Conservation (phyloP, 768 basidiomycete species). For the Boletus coccyginus region DNA sequence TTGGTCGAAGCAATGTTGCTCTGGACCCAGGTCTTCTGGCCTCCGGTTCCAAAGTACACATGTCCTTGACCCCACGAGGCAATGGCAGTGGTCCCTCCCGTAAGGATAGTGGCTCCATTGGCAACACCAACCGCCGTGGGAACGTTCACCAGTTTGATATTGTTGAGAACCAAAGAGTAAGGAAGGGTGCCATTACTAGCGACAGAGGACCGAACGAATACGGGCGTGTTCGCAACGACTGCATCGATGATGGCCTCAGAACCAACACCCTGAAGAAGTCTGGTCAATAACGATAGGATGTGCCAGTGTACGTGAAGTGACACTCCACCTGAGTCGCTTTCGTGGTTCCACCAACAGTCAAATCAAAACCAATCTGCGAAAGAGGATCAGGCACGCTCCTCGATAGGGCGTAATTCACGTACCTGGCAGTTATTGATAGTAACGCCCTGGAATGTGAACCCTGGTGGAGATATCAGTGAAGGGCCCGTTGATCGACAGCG, state of each 20-base stretch:
- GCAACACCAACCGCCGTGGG: slow-evolving; percentile 31
- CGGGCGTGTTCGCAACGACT: slow-evolving; percentile 41
- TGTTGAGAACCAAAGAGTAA: slow-evolving; percentile 36
- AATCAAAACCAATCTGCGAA: slow-evolving; percentile 43
- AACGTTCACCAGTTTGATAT: slow-evolving; percentile 35
- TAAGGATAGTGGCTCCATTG: slow-evolving; percentile 32
- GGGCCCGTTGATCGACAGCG: not conserved
- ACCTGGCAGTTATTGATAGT: slow-evolving; percentile 40
- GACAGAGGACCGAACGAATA: slow-evolving; percentile 41
- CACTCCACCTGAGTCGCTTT: slow-evolving; percentile 30
- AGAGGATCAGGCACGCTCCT: not conserved
- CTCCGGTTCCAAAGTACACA: slow-evolving; percentile 53
- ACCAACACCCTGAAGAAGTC: slow-evolving; percentile 36
- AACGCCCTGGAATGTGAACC: slow-evolving; percentile 54
- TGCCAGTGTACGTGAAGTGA: not conserved
- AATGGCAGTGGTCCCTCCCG: slow-evolving; percentile 35
- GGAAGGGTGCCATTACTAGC: slow-evolving; percentile 27
- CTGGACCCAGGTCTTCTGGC: slow-evolving; percentile 47
- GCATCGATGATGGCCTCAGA: slow-evolving; percentile 46
- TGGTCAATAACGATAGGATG: not conserved
- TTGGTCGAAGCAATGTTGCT: slow-evolving; percentile 40
- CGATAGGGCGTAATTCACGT: not conserved
- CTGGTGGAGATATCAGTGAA: slow-evolving; percentile 21
- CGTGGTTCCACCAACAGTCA: slow-evolving; percentile 39
- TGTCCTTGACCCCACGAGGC: slow-evolving; percentile 75